Base-by-base conservation (phyloP, 2,329 filamentous ascomycete genomes). In the Aspergillus ustus region DNA sequence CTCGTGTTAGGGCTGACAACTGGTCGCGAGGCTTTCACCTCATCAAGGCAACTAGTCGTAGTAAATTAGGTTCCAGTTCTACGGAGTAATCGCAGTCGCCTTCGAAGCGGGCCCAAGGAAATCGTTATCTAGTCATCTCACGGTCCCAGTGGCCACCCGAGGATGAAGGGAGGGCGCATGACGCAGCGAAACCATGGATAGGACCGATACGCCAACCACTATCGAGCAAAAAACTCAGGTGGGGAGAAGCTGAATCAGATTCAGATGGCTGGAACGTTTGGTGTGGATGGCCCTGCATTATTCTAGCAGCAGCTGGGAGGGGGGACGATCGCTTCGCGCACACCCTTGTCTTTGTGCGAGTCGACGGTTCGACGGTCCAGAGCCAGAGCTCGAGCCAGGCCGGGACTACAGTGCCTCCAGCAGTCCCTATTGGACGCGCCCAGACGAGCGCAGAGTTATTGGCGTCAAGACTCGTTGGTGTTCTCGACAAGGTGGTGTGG, bases 341-440 rank as follows among this genome's bases (percentile, higher is more conserved):
- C 49, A 40, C 43, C 57, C 50, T 43, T 48, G 50, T 49, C 51
- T n/a, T 54, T 59, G 20, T 59, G 57, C 43, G 43, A 48, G 40
- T 46, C 34, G 40, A 50, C 22, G 19, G 57, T 54, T 59, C 34
- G 52, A 20, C 53, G 61, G 61, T 63, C 60, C 37, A 58, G 56
- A 58, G 54, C 45, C 54, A 57, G 44, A 50, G 46, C 46, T 45
- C 22, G 37, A 48, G 37, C 56, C 49, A 52, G 43, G 46, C 55
- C 54, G 63, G 56, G 53, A 53, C 31, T 48, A 22, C 57, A 52
- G 57, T 52, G 37, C 49, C 51, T 57, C 57, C 58, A 59, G 34
- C 20, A 52, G 55, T 43, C 56, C 64, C 63, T 51, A 69, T 69
- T 69, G 67, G 66, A 44, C 46, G 52, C 58, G 50, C 20, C 31